phyloP scores from a whole-genome alignment of 73 alveolate species.

The Paramecium bursaria region DNA sequence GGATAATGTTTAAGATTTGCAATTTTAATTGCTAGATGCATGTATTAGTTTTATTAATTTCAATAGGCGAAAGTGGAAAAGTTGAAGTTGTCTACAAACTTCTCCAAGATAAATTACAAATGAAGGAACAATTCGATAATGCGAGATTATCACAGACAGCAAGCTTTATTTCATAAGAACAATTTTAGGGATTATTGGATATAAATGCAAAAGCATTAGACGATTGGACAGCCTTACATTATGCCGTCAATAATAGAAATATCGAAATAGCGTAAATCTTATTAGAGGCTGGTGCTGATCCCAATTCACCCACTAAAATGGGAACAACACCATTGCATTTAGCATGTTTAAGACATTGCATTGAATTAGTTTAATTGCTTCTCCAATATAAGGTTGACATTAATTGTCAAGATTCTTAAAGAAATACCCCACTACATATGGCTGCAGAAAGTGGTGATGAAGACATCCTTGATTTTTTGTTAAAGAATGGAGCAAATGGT shows the following conservation, averaged over 20 bases:
- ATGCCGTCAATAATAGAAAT: slow-evolving; percentile 63
- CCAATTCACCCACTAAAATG: slow-evolving; percentile 40
- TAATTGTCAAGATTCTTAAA: slow-evolving; percentile 53
- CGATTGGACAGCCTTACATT: slow-evolving; percentile 86
- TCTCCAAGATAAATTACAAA: slow-evolving; percentile 3
- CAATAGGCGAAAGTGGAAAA: slow-evolving; percentile 13
- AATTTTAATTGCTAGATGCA: slow-evolving; percentile 20
- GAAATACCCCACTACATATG: slow-evolving; percentile 66
- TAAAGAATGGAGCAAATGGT: slow-evolving; percentile 58
- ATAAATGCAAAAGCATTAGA: slow-evolving; percentile 74
- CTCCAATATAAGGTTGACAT: neutral
- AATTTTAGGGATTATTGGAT: slow-evolving; percentile 33
- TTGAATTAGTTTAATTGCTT: slow-evolving; percentile 38
- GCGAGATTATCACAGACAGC: neutral
- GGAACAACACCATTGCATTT: slow-evolving; percentile 53
- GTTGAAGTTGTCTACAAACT: slow-evolving; percentile 14
- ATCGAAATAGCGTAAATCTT: neutral
- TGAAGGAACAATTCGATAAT: slow-evolving; percentile 19
- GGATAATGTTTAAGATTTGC: slow-evolving; percentile 15
- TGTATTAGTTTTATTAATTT: neutral
- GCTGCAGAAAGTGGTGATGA: slow-evolving; percentile 63
- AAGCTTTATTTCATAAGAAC: neutral
- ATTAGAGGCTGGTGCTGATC: slow-evolving; percentile 59
- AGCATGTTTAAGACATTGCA: slow-evolving; percentile 32
- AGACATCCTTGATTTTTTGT: slow-evolving; percentile 46